Conservation (phyloP, 2,329 filamentous ascomycete species). For the Colletotrichum sp. region DNA sequence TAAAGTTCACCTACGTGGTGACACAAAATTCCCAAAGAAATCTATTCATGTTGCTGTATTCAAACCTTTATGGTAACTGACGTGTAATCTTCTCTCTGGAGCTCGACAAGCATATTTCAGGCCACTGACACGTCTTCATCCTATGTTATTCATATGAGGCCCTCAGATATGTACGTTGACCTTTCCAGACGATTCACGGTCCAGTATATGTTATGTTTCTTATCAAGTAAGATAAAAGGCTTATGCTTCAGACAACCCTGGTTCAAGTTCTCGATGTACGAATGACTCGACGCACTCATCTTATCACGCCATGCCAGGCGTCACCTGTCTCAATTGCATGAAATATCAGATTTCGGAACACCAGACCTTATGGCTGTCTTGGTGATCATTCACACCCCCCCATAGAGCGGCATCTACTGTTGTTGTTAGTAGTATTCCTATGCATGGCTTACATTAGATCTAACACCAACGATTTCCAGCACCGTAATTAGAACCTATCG, state of each 20-base stretch:
- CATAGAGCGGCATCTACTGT: background rate
- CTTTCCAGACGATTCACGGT: background rate
- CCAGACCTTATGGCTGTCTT: no score
- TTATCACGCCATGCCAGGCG: rapidly evolving
- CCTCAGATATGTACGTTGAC: background rate
- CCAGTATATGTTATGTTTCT: background rate
- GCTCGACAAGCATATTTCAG: background rate
- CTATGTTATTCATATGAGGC: rapidly evolving
- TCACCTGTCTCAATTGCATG: background rate
- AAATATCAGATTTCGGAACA: no score
- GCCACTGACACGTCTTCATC: background rate
- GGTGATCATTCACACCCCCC: background rate
- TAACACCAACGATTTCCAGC: background rate
- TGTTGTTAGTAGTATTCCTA: background rate
- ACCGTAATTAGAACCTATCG: background rate
- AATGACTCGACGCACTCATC: background rate
- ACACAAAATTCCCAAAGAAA: background rate
- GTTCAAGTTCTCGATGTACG: background rate
- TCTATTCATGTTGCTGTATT: background rate
- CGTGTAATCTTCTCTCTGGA: background rate
- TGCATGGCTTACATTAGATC: background rate
- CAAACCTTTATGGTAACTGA: background rate
- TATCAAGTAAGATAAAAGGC: background rate
- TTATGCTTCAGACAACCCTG: background rate
- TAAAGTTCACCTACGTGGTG: background rate